Conservation (phyloP, 371 early-diverging fungal genomes). For the Haplosporangium sp. region DNA sequence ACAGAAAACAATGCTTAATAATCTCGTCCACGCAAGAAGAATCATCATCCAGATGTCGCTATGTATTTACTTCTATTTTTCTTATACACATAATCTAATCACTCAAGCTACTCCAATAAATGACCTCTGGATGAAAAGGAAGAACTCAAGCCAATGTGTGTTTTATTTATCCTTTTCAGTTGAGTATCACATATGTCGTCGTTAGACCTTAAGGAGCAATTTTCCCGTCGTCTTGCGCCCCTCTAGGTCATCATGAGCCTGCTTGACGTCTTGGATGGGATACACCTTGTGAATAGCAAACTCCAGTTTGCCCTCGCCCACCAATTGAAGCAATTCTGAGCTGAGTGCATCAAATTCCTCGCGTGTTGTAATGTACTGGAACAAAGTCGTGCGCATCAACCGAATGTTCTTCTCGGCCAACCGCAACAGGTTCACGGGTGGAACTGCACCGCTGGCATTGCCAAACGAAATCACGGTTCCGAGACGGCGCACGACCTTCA, state of each 20-base stretch:
- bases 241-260: slow-evolving; percentile 88
- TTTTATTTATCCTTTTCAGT: no score
- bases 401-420: slow-evolving; percentile 78
- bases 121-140: no score
- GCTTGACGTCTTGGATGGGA: slow-evolving; percentile 74
- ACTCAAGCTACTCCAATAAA: no score
- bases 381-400: slow-evolving; percentile 84
- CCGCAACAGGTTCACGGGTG: slow-evolving; percentile 75
- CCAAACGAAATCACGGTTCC: slow-evolving; percentile 93
- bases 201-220: slow-evolving; percentile 68
- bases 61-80: no score
- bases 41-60: no score
- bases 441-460: slow-evolving; percentile 90
- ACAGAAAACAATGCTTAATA: no score
- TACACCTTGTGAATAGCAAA: slow-evolving; percentile 81
- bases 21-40: no score
- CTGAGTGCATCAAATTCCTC: slow-evolving; percentile 78
- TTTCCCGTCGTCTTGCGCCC: slow-evolving; percentile 83
- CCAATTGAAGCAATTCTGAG: slow-evolving; percentile 67
- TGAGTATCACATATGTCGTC: no score
- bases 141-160: no score
- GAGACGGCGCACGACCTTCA: slow-evolving; percentile 77
- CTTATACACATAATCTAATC: no score
- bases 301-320: slow-evolving; percentile 66
- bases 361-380: slow-evolving; percentile 72